Percentiles rank a stretch among this genome's conserved stretches.
Conservation (phyloP, 2,329 filamentous ascomycete species). For the Elsinoe arachidis region DNA sequence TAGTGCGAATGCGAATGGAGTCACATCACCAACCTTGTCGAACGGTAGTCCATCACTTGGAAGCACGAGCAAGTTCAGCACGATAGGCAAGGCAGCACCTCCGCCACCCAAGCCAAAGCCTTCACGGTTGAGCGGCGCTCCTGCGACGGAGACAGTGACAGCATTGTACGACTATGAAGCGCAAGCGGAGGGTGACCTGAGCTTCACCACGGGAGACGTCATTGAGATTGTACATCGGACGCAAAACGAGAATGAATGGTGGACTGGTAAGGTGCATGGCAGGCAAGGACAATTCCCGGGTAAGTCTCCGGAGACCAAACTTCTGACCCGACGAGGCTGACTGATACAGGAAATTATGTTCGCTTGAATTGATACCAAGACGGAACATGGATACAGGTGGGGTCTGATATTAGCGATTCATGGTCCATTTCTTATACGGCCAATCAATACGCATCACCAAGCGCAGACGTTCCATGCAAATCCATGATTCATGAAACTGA, state of each 20-base stretch:
- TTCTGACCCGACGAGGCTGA: background rate
- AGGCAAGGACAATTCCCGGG: constrained; percentile 91
- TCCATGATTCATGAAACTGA: background rate
- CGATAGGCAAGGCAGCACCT: constrained; percentile 42
- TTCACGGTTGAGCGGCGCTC: constrained; percentile 55
- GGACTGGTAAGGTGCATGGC: constrained; percentile 72
- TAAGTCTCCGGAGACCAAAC: constrained; percentile 37
- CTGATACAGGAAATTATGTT: constrained; percentile 38
- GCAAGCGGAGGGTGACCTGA: constrained; percentile 87
- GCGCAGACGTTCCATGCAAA: background rate
- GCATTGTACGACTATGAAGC: constrained; percentile 95
- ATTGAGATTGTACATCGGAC: constrained; percentile 83
- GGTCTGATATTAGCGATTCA: constrained; percentile 14
- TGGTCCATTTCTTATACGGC: constrained; percentile 13
- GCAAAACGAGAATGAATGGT: constrained; percentile 95
- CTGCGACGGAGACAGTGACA: constrained; percentile 68
- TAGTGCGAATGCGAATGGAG: constrained; percentile 22
- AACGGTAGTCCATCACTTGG: constrained; percentile 14
- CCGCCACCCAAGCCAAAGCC: constrained; percentile 55
- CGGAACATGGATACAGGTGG: background rate
- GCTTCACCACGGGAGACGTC: constrained; percentile 76
- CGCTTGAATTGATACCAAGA: constrained; percentile 28
- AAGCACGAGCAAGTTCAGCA: constrained; percentile 32
- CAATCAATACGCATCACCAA: constrained; percentile 5
- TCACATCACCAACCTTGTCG: constrained; percentile 15